Percentiles rank a stretch among this genome's conserved stretches.
phyloP scores from a whole-genome alignment of 805 yeast genomes.

The Candida broadrunensis region DNA sequence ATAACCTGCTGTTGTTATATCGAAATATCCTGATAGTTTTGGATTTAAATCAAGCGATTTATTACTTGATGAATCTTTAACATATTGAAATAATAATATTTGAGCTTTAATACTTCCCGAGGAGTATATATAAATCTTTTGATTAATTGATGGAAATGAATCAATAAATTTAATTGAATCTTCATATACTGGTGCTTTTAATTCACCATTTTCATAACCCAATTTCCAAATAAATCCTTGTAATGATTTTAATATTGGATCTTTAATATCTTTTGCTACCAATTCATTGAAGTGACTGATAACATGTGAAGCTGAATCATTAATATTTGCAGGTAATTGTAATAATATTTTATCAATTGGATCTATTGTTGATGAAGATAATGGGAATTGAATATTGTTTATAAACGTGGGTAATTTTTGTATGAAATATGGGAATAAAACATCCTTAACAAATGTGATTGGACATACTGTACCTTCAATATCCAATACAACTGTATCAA shows the following conservation, averaged over 20 bases:
- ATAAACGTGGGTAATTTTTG: slow-evolving; percentile 43
- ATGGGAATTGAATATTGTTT: slow-evolving; percentile 27
- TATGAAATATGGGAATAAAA: slow-evolving; percentile 73
- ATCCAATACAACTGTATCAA: slow-evolving; percentile 49
- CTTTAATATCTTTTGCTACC: slow-evolving; percentile 70
- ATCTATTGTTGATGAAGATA: slow-evolving; percentile 12
- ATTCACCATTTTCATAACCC: slow-evolving; percentile 76
- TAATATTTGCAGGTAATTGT: slow-evolving; percentile 44
- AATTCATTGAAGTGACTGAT: slow-evolving; percentile 50
- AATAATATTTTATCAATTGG: slow-evolving; percentile 30
- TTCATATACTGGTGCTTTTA: slow-evolving; percentile 69
- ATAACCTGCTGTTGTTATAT: slow-evolving; percentile 79
- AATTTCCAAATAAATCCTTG: slow-evolving; percentile 82
- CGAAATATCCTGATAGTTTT: slow-evolving; percentile 67
- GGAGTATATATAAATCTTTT: slow-evolving; percentile 68
- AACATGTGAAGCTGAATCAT: slow-evolving; percentile 27
- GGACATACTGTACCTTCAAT: slow-evolving; percentile 95
- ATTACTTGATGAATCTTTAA: slow-evolving; percentile 28
- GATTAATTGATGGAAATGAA: slow-evolving; percentile 6
- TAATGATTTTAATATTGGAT: slow-evolving; percentile 67
- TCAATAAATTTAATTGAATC: slow-evolving; percentile 67
- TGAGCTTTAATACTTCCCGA: slow-evolving; percentile 91
- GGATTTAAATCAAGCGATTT: slow-evolving; percentile 48
- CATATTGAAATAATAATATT: slow-evolving; percentile 68
- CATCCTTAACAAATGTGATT: slow-evolving; percentile 80